A percentile compares a stretch with the other conserved stretches of the same genome.
phyloP scores from a whole-genome alignment of 2,329 filamentous ascomycete genomes.

The Stemphylium beticola region DNA sequence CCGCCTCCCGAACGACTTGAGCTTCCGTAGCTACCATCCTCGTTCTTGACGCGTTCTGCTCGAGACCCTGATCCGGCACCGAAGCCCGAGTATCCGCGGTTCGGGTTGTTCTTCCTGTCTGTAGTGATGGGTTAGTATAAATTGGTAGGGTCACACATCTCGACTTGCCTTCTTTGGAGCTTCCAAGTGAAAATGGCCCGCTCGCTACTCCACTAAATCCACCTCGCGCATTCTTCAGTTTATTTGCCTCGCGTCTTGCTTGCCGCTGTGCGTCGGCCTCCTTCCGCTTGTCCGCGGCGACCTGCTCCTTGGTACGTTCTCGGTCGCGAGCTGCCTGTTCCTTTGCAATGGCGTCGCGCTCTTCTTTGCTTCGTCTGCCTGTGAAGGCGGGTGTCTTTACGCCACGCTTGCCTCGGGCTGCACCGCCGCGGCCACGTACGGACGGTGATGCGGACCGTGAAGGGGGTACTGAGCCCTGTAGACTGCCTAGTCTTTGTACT shows the following conservation, averaged over 20 bases:
- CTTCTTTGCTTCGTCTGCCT: constrained; percentile 53
- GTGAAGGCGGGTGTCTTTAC: constrained; percentile 50
- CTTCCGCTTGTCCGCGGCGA: constrained; percentile 36
- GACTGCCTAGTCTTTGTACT: constrained; percentile 36
- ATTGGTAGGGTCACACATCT: background rate
- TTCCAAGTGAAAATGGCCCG: constrained; percentile 51
- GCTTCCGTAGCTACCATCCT: constrained; percentile 32
- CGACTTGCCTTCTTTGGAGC: constrained; percentile 34
- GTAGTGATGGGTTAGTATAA: constrained; percentile 11
- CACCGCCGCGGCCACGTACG: constrained; percentile 33
- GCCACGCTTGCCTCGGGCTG: constrained; percentile 37
- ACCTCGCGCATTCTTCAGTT: constrained; percentile 46
- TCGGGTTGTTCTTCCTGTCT: constrained; percentile 30
- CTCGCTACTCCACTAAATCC: constrained; percentile 52
- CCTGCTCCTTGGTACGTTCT: constrained; percentile 45
- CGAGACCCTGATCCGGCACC: constrained; percentile 40
- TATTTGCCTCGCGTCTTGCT: constrained; percentile 31
- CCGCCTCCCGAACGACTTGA: constrained; percentile 24
- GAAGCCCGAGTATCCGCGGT: constrained; percentile 30
- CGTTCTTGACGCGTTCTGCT: constrained; percentile 40
- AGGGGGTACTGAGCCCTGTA: constrained; percentile 36
- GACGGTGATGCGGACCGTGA: constrained; percentile 41
- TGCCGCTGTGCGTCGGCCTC: constrained; percentile 28
- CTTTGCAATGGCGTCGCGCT: constrained; percentile 52
- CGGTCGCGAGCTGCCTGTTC: constrained; percentile 48